Evolutionary conservation across 208 protist genomes (phyloP), one percentile per base, ranked within the genome.

Genomic region (Tetramitus jugosus): DNA sequence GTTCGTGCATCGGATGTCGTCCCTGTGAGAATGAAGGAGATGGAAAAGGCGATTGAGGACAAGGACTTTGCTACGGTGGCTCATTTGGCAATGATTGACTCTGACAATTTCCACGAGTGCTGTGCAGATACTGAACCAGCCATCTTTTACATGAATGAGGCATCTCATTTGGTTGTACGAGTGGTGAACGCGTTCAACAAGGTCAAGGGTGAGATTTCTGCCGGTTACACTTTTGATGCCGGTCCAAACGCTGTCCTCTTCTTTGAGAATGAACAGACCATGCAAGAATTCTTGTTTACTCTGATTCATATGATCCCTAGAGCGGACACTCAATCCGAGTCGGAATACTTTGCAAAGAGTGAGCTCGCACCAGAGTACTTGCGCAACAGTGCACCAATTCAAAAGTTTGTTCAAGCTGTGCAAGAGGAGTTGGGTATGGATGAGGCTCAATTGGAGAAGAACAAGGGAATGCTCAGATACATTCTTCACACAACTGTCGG

Each of bases 141-240:
- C 60, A 97, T 99, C 68, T 92, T 95, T 83, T 99, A 99, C 88
- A 84, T 98, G 39, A 99, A 97, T 43, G 95, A 98, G 76, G 88
- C 91, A 46, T 99, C 96, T 76, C 90, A 94, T 76, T 86, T 88
- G 29, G 91, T 99, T 84, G 95, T 99, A 43, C 81, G 89, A 29
- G 78, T 98, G 17, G 87, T 99, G 20, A 86, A 92, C 31, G 86
- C 85, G 37, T 94, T 92, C 80, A 98, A 98, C 85, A 84, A 83
- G 42, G 81, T 84, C 52, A 87, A 93, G 52, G 84, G 87, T 33
- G 80, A 74, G 46, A 87, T 85, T 42, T 82, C 86, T 42, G 86
- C 93, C 33, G 96, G 91, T n/a, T 99, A 99, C 89, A 99, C 98
- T 20, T 99, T 98, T 83, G 97, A 99, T 83, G 98, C 98, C 4